Base-by-base conservation (phyloP, 2,329 filamentous ascomycete species). In the Apiospora pterosperma region DNA sequence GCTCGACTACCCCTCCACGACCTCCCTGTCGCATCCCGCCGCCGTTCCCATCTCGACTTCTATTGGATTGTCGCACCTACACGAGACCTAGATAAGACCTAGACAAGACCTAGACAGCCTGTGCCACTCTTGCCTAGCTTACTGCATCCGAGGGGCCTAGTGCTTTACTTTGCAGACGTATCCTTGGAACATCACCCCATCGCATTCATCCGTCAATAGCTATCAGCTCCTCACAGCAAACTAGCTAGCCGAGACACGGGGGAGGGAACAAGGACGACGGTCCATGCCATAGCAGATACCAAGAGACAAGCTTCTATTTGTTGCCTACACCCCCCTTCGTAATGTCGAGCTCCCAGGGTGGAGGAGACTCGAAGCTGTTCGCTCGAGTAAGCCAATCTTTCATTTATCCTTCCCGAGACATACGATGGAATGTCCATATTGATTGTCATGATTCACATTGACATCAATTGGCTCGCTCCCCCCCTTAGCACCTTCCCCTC, bases 291-390 rank as follows among this genome's bases (percentile, higher is more conserved):
- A 55, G 48, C 48, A 55, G 48, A 55, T 55, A 55, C 16, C 48
- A 31, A 31, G 28, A 12, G 21, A 31, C 10, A n/a, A 31, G 28
- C 48, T 11, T 55, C 25, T 5, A 34, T 55, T 55, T n/a, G 16
- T 5, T 19, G 23, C 14, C 23, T 19, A 55, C 16, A 34, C 19
- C 7, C 14, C 38, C 62, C 70, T 69, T 69, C 76, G 79, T 73
- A 74, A 88, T 88, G 85, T 83, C 85, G 73, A 81, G 76, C 74
- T 78, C 83, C 67, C 81, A 82, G 68, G 81, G 88, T 79, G 92
- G 92, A 82, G 93, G 96, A 81, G 96, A 98, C 88, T 97, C 96
- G 82, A 98, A 97, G 88, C 90, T 99, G 82, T 99, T 99, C 84
- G 95, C 96, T 79, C 90, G 96, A 84, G 96, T 99, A 87, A 84